Evolutionary conservation across 805 yeast genomes (phyloP).

Genomic region (Hemisphaericaspora nanyangensis): DNA sequence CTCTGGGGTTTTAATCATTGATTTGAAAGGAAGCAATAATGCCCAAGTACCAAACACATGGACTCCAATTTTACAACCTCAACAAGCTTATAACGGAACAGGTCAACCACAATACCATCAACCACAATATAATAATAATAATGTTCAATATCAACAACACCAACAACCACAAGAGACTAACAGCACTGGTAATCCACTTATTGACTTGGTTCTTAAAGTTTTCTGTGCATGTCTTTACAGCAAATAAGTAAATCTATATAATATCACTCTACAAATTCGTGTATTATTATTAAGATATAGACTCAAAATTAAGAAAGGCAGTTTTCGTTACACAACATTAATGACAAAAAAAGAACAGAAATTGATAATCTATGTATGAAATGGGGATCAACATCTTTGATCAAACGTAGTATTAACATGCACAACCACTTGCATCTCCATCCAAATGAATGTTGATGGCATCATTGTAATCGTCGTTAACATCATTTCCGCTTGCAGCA

Average conservation of each 20-base stretch:
- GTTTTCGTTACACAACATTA: no score
- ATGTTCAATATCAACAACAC: conserved; percentile 11
- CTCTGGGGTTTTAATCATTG: conserved; percentile 75
- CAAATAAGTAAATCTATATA: neutral
- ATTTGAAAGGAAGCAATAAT: conserved; percentile 35
- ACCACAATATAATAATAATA: conserved; percentile 18
- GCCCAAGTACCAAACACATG: conserved; percentile 32
- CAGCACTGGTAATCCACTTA: conserved; percentile 24
- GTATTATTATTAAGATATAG: neutral
- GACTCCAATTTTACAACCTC: conserved; percentile 16
- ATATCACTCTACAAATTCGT: no score
- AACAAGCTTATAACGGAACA: conserved; percentile 18
- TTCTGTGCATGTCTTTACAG: conserved; percentile 31
- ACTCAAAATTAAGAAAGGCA: no score
- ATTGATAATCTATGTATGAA: no score
- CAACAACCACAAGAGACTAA: conserved; percentile 14
- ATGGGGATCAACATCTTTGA: no score
- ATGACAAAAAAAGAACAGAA: no score
- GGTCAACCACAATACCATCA: conserved; percentile 21
- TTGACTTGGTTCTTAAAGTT: conserved; percentile 26
- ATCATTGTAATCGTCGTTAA: conserved; percentile 83
- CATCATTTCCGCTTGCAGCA: conserved; percentile 62
- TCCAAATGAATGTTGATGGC: conserved; percentile 94
- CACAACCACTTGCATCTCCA: conserved; percentile 72
- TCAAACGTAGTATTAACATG: no score